These are phyloP conservation scores for Xylaria longipes DNA, from an alignment of 495 filamentous ascomycete genomes.

Conservation along the genomic window DNA sequence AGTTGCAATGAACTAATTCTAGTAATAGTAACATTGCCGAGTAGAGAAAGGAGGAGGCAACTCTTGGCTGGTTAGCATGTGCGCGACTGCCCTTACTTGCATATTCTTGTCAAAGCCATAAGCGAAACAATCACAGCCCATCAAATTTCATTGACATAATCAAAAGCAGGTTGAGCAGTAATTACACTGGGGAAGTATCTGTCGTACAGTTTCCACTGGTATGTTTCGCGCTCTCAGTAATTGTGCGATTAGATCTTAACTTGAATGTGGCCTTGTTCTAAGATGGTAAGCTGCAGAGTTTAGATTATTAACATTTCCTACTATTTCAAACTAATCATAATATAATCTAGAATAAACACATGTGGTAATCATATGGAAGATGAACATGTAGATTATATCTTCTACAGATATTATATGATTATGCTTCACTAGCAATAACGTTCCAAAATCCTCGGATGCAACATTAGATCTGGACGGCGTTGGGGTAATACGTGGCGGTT, in stretches of 20 bases:
- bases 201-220: too few relatives aligned
- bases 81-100: not conserved
- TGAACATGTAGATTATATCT: not conserved
- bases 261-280: not conserved
- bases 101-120: not conserved
- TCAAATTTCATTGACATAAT: not conserved
- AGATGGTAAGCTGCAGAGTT: not conserved
- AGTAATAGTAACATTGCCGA: conserved; percentile 4
- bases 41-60: not conserved
- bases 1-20: not conserved
- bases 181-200: not conserved
- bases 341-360: not conserved
- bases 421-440: not conserved
- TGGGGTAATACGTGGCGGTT: not conserved
- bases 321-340: not conserved
- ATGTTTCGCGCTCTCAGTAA: not conserved
- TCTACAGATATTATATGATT: not conserved
- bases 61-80: not conserved
- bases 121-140: not conserved
- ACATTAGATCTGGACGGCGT: not conserved
- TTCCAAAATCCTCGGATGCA: not conserved
- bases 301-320: not conserved
- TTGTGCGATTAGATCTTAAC: not conserved
- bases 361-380: not conserved
- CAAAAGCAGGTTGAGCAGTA: not conserved